Base-by-base conservation (phyloP, 257 asterid genomes). In the Solanum lycopersicoides region DNA sequence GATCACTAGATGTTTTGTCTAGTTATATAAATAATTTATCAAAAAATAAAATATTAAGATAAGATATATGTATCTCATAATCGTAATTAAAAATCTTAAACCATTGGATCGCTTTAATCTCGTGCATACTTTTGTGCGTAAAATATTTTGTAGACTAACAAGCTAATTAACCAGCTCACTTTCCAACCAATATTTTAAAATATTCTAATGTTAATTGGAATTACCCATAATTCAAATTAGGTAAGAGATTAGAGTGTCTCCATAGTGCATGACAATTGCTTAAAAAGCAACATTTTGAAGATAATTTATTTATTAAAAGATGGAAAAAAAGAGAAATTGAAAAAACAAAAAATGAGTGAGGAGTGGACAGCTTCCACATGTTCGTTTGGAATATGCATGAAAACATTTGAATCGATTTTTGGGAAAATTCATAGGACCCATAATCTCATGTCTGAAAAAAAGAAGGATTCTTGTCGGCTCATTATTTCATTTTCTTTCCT, bases 371-470 rank as follows among this genome's bases (percentile, higher is more conserved):
- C 45, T 23, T 82, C 69, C 85, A 82, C 85, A 82, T 82, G 85
- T 30, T 82, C 15, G 69, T 82, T 82, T 82, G 85, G 69, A 56
- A 82, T 79, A 45, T 80, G 84, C 66, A 83, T 85, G 25, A 69
- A 66, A 82, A 86, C 86, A 86, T 77, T 87, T 79, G 69, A 82
- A 82, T 82, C 82, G 91, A 76, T 69, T 88, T 88, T 75, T 89
- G 90, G 88, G 89, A 87, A 65, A 87, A 82, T 74, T 90, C 90
- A 88, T 41, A 90, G 90, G 91, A 87, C 88, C 94, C 93, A 91
- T 91, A 84, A 76, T 37, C 50, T 45, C 34, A 30, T 89, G 94
- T 90, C 94, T 88, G 74, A 45, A 44, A 37, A 37, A 87, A 76
- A 88, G 83, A 41, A 85, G 86, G 85, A 74, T 63, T 79, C 80